Conservation (phyloP, 331 rosid species). For the Telfairia occidentalis region DNA sequence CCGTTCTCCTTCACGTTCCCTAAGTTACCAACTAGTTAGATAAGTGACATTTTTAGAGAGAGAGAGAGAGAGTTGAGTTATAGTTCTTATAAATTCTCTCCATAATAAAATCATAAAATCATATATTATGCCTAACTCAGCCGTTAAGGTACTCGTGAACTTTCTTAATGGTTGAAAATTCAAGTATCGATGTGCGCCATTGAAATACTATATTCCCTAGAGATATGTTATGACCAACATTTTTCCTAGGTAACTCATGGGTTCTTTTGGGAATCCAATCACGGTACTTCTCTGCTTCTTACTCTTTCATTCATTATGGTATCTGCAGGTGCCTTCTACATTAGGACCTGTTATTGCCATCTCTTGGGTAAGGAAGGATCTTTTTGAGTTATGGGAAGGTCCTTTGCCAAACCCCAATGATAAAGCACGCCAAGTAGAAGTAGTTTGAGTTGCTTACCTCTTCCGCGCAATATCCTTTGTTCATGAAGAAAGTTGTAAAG, state of each 20-base stretch:
- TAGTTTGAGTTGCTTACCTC: slow-evolving; percentile 6
- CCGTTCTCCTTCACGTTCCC: not conserved
- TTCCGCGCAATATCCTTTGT: not conserved
- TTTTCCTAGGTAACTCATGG: not conserved
- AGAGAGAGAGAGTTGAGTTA: not conserved
- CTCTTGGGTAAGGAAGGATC: slow-evolving; percentile 76
- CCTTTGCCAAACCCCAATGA: slow-evolving; percentile 39
- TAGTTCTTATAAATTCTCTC: not conserved
- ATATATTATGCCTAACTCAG: not conserved
- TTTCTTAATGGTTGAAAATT: not conserved
- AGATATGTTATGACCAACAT: too few species aligned
- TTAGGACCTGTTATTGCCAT: slow-evolving; percentile 66
- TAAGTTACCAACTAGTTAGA: not conserved
- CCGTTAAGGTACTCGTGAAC: not conserved
- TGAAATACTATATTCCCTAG: not conserved
- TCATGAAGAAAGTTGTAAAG: slow-evolving; percentile 1
- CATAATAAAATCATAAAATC: not conserved
- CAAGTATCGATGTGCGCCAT: not conserved
- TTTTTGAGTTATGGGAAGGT: slow-evolving; percentile 87
- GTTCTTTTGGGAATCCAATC: not conserved
- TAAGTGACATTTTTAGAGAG: not conserved
- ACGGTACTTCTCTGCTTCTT: not conserved
- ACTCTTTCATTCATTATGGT: not conserved
- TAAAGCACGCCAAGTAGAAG: slow-evolving; percentile 61
- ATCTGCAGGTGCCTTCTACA: slow-evolving; percentile 80